phyloP scores from a whole-genome alignment of 1,139 yeast genomes.

The Magnusiomyces paraingens region DNA sequence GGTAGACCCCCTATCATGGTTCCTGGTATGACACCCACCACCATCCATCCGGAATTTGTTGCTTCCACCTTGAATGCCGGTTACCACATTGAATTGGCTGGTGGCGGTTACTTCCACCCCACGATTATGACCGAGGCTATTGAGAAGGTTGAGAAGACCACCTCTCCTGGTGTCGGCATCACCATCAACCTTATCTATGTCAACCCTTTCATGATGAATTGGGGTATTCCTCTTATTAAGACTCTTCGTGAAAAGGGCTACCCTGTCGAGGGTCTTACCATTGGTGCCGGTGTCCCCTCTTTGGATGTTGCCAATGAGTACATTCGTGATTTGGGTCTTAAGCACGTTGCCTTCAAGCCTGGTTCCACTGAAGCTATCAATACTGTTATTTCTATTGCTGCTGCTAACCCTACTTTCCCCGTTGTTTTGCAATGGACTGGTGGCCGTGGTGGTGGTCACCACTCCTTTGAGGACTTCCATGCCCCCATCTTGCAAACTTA shows the following conservation, averaged over 20 bases:
- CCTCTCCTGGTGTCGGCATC: slow-evolving; percentile 82
- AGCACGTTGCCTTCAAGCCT: slow-evolving; percentile 94
- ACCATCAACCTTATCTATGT: slow-evolving; percentile 91
- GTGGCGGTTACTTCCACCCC: slow-evolving; percentile 93
- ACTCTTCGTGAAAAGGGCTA: slow-evolving; percentile 84
- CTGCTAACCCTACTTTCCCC: slow-evolving; percentile 93
- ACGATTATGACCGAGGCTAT: slow-evolving; percentile 66
- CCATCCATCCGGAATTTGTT: slow-evolving; percentile 89
- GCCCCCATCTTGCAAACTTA: slow-evolving; percentile 95
- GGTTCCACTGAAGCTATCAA: slow-evolving; percentile 92
- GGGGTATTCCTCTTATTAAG: slow-evolving; percentile 96
- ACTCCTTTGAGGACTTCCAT: slow-evolving; percentile 98
- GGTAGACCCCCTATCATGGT: slow-evolving; percentile 97
- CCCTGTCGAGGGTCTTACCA: slow-evolving; percentile 92
- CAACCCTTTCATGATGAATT: slow-evolving; percentile 94
- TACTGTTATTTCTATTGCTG: slow-evolving; percentile 84
- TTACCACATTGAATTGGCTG: slow-evolving; percentile 94
- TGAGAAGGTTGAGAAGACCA: slow-evolving; percentile 48
- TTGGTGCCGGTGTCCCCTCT: slow-evolving; percentile 99
- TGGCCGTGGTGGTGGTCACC: slow-evolving; percentile 99
- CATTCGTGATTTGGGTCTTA: slow-evolving; percentile 83
- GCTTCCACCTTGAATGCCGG: slow-evolving; percentile 94
- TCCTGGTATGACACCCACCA: slow-evolving; percentile 99
- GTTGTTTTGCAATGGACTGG: slow-evolving; percentile 99
- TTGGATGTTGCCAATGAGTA: slow-evolving; percentile 95